These are phyloP conservation scores for Apiospora koreana DNA, from an alignment of 2,329 filamentous ascomycete species.

Conservation along the genomic window DNA sequence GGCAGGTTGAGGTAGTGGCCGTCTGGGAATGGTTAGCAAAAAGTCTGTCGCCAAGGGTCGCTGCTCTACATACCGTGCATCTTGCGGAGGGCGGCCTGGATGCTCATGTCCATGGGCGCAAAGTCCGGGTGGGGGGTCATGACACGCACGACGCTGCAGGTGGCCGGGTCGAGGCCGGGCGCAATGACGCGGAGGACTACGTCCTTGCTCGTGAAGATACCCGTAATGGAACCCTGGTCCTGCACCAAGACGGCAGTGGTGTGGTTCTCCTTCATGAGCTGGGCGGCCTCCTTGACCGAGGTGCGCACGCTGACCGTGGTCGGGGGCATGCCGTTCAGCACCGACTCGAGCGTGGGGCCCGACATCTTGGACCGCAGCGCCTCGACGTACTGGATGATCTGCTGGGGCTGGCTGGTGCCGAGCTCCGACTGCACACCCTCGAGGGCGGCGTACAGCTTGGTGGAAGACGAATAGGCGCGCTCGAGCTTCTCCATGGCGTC, in stretches of 20 bases:
- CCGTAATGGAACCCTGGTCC: slow-evolving; percentile 95
- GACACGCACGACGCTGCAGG: slow-evolving; percentile 95
- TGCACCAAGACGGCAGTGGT: slow-evolving; percentile 95
- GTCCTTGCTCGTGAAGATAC: slow-evolving; percentile 99
- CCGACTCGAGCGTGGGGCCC: slow-evolving; percentile 91
- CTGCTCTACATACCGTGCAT: slow-evolving; percentile 79
- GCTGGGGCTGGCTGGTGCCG: slow-evolving; percentile 92
- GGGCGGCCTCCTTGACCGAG: slow-evolving; percentile 92
- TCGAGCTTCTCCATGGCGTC: slow-evolving; percentile 99
- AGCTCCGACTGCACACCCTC: slow-evolving; percentile 98
- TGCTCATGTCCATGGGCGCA: slow-evolving; percentile 98
- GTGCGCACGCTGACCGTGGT: slow-evolving; percentile 95
- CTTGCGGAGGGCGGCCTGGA: slow-evolving; percentile 95
- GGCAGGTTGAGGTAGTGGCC: slow-evolving; percentile 97
- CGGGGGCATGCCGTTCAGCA: slow-evolving; percentile 87
- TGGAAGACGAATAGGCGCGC: slow-evolving; percentile 95
- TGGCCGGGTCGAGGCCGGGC: slow-evolving; percentile 88
- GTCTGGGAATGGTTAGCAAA: slow-evolving; percentile 55
- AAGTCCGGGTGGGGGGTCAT: slow-evolving; percentile 99
- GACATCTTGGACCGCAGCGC: slow-evolving; percentile 96
- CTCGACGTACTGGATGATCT: slow-evolving; percentile 99
- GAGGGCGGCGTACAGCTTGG: slow-evolving; percentile 94
- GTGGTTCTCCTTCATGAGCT: slow-evolving; percentile 98
- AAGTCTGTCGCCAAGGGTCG: too few species aligned
- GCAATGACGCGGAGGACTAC: slow-evolving; percentile 97